A percentile compares a stretch with the other conserved stretches of the same genome.
These are phyloP conservation scores for Luvunga scandens DNA, from an alignment of 345 rosid genomes.

Conservation along the genomic window DNA sequence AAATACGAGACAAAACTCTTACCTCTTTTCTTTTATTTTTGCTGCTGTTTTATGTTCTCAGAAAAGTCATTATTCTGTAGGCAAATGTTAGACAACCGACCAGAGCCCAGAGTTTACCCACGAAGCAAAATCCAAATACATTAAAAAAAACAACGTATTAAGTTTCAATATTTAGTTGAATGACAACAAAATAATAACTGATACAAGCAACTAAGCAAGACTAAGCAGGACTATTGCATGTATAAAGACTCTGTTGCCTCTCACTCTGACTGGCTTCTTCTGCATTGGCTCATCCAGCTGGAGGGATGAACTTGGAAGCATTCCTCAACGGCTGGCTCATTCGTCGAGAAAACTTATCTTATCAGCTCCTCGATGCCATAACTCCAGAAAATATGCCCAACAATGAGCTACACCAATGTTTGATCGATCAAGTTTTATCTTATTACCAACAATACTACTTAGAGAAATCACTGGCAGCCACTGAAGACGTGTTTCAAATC, in stretches of 20 bases:
- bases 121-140: neutral
- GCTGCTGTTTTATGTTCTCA: neutral
- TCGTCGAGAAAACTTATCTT: constrained; percentile 15
- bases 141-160: neutral
- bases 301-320: constrained; percentile 14
- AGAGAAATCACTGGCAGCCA: constrained; percentile 23
- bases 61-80: neutral
- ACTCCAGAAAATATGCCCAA: neutral
- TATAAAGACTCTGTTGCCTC: no score
- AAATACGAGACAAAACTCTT: no score
- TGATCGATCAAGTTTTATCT: constrained; percentile 28
- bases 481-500: constrained; percentile 26
- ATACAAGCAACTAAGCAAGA: neutral
- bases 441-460: constrained; percentile 28
- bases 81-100: neutral
- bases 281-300: neutral
- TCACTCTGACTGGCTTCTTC: no score
- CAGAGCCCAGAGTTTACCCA: neutral
- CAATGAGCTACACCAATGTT: neutral
- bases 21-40: no score
- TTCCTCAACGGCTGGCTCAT: constrained; percentile 37
- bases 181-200: neutral
- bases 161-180: neutral
- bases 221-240: no score
- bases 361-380: constrained; percentile 20